Conservation (phyloP, 1,284 basidiomycete species). For the Naganishia albida region DNA sequence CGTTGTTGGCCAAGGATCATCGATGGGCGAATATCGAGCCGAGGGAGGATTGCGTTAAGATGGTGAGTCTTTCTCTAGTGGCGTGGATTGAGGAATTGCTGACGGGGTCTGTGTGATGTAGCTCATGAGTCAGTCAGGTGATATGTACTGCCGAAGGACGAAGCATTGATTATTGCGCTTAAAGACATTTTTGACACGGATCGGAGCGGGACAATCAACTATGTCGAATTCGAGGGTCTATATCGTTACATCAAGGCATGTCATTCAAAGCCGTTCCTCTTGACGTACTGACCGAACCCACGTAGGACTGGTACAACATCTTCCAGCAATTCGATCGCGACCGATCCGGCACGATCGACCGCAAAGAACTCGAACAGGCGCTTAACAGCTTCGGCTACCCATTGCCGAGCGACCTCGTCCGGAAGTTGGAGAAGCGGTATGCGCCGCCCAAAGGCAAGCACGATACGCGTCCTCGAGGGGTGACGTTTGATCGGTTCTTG, state of each 20-base stretch:
- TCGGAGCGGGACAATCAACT: slow-evolving; percentile 51
- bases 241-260: slow-evolving; percentile 54
- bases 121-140: slow-evolving; percentile 44
- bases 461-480: slow-evolving; percentile 38
- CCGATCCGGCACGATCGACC: slow-evolving; percentile 52
- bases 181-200: slow-evolving; percentile 55
- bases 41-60: slow-evolving; percentile 55
- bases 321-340: slow-evolving; percentile 54
- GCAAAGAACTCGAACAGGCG: slow-evolving; percentile 52
- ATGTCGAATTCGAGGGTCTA: slow-evolving; percentile 54
- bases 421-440: slow-evolving; percentile 51
- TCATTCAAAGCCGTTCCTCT: too few relatives aligned
- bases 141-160: not conserved
- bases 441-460: slow-evolving; percentile 47
- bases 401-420: slow-evolving; percentile 51
- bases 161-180: slow-evolving; percentile 15
- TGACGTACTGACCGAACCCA: not conserved
- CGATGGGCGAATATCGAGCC: slow-evolving; percentile 47
- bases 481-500: slow-evolving; percentile 54
- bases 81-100: slow-evolving; percentile 9
- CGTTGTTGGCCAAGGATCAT: slow-evolving; percentile 50
- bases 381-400: slow-evolving; percentile 53
- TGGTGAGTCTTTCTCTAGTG: slow-evolving; percentile 42
- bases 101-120: slow-evolving; percentile 26
- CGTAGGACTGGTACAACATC: slow-evolving; percentile 55